Percentiles rank a stretch among this genome's conserved stretches.
Evolutionary conservation across 2,329 filamentous ascomycete species (phyloP).

Genomic region (Aspergillus sojae): DNA sequence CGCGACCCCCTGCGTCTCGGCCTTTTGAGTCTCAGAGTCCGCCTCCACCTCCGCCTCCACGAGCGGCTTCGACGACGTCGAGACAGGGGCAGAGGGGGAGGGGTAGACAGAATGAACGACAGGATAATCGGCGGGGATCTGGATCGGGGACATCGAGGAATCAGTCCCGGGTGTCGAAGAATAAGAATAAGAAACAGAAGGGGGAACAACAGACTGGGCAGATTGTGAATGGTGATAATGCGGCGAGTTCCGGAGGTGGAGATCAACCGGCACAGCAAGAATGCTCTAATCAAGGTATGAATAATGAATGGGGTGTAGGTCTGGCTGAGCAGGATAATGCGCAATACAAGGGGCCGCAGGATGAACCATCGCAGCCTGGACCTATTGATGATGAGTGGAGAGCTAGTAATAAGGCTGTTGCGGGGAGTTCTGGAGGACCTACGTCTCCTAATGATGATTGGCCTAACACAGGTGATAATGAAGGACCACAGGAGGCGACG

Average conservation of each 20-base stretch:
- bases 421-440: not conserved
- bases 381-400: not conserved
- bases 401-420: not conserved
- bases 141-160: not conserved
- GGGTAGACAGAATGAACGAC: not conserved
- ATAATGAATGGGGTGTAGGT: not conserved
- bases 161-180: not conserved
- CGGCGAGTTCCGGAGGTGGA: not conserved
- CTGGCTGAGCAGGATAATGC: not conserved
- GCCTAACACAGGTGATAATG: not conserved
- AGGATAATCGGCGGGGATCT: not conserved
- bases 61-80: not conserved
- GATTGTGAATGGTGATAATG: not conserved
- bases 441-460: not conserved
- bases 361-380: not conserved
- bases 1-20: not conserved
- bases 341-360: not conserved
- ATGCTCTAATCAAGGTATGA: not conserved
- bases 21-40: no score
- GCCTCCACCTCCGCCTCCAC: not conserved
- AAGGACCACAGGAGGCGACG: not conserved
- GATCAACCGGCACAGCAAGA: not conserved
- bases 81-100: not conserved
- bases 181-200: not conserved
- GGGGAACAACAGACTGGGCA: not conserved